These are phyloP conservation scores for Lactarius indigo DNA, from an alignment of 768 basidiomycete species.

Conservation along the genomic window DNA sequence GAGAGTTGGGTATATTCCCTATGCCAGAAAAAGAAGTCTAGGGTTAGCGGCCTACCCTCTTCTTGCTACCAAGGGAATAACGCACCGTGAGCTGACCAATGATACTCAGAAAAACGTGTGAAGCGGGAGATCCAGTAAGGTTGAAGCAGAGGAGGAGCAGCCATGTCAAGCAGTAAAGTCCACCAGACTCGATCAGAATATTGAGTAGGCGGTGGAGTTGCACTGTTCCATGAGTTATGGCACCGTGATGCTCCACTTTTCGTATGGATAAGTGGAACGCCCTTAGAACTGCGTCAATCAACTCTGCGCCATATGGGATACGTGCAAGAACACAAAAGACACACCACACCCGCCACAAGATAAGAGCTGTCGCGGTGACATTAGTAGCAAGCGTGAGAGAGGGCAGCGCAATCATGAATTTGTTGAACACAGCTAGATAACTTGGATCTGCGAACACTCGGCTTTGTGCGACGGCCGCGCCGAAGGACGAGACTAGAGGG, in stretches of 20 bases:
- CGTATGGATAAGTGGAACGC: not conserved
- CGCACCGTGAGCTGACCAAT: slow-evolving; percentile 16
- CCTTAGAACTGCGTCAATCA: slow-evolving; percentile 4
- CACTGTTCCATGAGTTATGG: not conserved
- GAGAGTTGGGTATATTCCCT: slow-evolving; percentile 23
- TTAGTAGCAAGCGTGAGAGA: slow-evolving; percentile 19
- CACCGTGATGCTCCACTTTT: not conserved
- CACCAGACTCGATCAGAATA: slow-evolving; percentile 23
- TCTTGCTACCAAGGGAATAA: not conserved
- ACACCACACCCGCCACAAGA: slow-evolving; percentile 12
- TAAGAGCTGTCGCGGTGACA: slow-evolving; percentile 6
- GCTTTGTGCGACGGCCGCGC: slow-evolving; percentile 1
- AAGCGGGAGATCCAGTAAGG: not conserved
- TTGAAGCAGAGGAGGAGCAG: slow-evolving; percentile 10
- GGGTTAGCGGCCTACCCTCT: not conserved
- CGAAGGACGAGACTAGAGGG: slow-evolving; percentile 11
- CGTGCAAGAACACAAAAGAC: not conserved
- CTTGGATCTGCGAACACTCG: not conserved
- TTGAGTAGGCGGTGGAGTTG: slow-evolving; percentile 13
- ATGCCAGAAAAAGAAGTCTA: not conserved
- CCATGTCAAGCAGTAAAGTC: slow-evolving; percentile 23
- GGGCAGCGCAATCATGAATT: slow-evolving; percentile 6
- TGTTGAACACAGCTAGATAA: not conserved
- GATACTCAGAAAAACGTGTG: slow-evolving; percentile 4
- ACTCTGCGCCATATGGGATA: not conserved